Evolutionary conservation across 768 basidiomycete species (phyloP), one percentile per base, ranked within the genome.

Genomic region (Paxillus rubicundulus): DNA sequence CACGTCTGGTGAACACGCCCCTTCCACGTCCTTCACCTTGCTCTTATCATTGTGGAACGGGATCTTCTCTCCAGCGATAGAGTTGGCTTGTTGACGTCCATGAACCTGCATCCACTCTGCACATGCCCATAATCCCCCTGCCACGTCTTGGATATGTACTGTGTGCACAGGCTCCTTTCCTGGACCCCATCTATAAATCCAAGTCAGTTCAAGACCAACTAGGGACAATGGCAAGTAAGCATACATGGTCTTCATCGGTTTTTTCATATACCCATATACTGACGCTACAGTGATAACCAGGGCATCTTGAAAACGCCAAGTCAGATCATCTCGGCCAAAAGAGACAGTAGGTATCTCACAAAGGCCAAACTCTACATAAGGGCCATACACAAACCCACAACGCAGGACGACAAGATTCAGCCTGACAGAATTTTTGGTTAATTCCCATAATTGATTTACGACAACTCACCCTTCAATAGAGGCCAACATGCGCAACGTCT

Each of bases 171-270:
- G 77, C 54, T 88, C 80, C 67, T 84, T 86, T 28, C 89, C 87
- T 5, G 89, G 89, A 9, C 85, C 81, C 87, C 89, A 89, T 66
- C 89, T 91, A 57, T 1, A 47, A 33, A 52, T 9, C 33, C 5
- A 32, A 36, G 43, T 70, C 33, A 63, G 33, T 53, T 14, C 16
- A 32, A 33, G 20, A 33, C 17, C 44, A 10, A 21, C 30, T 18
- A 38, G 60, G 39, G 12, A 37, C n/a, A 17, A 24, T 38, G 47
- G 17, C 32, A 54, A 30, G 61, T 32, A 54, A 30, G 61, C 85
- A 58, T 61, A 92, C 89, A 92, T 75, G 9, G 84, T 87, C 66
- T 89, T 91, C 85, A 94, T 89, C 1, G 89, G 88, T 59, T 88
- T 85, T 64, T 89, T 82, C 68, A 89, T 74, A 64, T 88, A 83